These are phyloP conservation scores for Pisolithus albus DNA, from an alignment of 768 basidiomycete species.

Conservation along the genomic window DNA sequence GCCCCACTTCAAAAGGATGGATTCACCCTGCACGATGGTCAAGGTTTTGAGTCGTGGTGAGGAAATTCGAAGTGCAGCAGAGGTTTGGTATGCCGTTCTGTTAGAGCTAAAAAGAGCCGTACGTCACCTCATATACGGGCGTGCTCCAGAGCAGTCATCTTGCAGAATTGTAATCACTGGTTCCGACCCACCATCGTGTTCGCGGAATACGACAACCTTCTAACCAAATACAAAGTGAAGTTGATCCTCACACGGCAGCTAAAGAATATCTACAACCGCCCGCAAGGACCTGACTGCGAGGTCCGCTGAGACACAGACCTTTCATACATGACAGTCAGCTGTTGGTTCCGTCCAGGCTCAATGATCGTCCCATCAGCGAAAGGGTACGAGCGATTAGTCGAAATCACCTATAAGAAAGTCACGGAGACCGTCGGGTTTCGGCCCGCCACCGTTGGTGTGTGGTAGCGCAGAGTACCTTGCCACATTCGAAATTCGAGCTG, in stretches of 20 bases:
- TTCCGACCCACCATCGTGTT: neutral
- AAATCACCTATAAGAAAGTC: neutral
- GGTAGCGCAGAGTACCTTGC: slow-evolving; percentile 1
- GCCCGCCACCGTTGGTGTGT: neutral
- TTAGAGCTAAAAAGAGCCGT: neutral
- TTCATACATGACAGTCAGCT: neutral
- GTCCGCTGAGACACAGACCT: neutral
- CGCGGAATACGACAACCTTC: neutral
- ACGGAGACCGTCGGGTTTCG: neutral
- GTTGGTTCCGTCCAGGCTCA: neutral
- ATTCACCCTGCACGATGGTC: slow-evolving; percentile 11
- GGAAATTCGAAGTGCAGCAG: slow-evolving; percentile 5
- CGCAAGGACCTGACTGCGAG: neutral
- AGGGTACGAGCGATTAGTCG: neutral
- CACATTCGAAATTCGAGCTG: neutral
- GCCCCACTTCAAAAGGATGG: slow-evolving; percentile 2
- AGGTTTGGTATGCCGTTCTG: slow-evolving; percentile 6
- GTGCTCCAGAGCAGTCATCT: neutral
- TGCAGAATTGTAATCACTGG: neutral
- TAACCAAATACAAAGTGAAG: neutral
- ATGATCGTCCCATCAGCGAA: neutral
- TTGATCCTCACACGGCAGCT: neutral
- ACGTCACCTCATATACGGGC: neutral
- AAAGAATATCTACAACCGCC: neutral
- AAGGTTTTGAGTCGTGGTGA: slow-evolving; percentile 10